phyloP scores from a whole-genome alignment of 495 filamentous ascomycete species.

The Alectoria sarmentosa region DNA sequence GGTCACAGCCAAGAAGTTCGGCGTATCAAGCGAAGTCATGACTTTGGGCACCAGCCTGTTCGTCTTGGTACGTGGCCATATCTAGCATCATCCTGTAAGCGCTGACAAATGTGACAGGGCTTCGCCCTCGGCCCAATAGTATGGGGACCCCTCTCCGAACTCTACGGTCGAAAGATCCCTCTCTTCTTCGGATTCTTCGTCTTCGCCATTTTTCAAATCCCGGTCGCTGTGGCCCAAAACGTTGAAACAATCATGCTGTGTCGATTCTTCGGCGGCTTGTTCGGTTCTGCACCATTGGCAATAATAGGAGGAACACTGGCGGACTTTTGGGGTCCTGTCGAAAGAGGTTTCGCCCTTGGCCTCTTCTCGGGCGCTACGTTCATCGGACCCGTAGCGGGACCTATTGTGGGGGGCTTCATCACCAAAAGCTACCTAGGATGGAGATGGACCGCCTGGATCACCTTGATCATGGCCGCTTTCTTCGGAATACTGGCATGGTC shows the following conservation, averaged over 20 bases:
- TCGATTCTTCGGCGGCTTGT: conserved; percentile 49
- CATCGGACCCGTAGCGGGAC: conserved; percentile 48
- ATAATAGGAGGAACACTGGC: conserved; percentile 55
- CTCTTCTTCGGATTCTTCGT: conserved; percentile 43
- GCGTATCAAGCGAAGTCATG: conserved; percentile 42
- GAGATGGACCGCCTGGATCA: conserved; percentile 55
- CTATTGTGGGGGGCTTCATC: conserved; percentile 50
- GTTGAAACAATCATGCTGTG: conserved; percentile 45
- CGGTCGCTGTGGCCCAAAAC: conserved; percentile 48
- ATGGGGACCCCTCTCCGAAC: conserved; percentile 69
- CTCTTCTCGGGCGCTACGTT: conserved; percentile 47
- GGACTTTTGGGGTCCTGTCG: conserved; percentile 53
- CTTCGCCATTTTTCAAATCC: conserved; percentile 51
- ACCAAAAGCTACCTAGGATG: conserved; percentile 44
- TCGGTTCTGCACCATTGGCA: conserved; percentile 51
- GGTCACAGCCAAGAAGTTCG: conserved; percentile 40
- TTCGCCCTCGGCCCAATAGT: conserved; percentile 47
- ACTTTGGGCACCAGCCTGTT: conserved; percentile 48
- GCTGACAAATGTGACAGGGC: conserved; percentile 21
- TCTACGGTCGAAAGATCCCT: conserved; percentile 58
- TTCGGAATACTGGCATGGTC: conserved; percentile 37
- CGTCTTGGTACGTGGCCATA: conserved; percentile 37
- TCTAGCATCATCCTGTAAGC: neutral
- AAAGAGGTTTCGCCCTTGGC: conserved; percentile 54
- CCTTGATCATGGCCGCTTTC: conserved; percentile 42